Percentiles rank a stretch among this genome's conserved stretches.
phyloP scores from a whole-genome alignment of 345 rosid genomes.

The Sonneratia caseolaris region DNA sequence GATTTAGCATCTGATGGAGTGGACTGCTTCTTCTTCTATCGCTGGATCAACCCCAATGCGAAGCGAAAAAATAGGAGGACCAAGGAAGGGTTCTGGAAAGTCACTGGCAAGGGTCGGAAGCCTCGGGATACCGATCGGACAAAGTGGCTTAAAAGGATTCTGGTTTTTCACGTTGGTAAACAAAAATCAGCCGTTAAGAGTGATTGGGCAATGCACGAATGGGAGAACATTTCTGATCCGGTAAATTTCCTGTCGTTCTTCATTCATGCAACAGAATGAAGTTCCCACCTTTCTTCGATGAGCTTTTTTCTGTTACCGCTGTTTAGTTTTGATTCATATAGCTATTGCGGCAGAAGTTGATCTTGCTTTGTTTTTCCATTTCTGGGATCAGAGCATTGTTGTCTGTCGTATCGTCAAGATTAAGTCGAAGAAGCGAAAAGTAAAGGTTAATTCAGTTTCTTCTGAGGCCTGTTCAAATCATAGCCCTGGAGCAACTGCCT shows the following conservation, averaged over 20 bases:
- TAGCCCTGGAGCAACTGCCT: not conserved
- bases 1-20: not conserved
- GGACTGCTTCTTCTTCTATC: slow-evolving; percentile 1
- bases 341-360: not conserved
- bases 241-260: not conserved
- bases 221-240: not conserved
- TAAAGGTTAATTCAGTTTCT: not conserved
- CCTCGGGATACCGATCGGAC: not conserved
- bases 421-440: not conserved
- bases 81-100: not conserved
- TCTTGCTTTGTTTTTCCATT: not conserved
- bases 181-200: not conserved
- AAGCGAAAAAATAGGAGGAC: not conserved
- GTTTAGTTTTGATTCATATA: not conserved
- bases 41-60: not conserved
- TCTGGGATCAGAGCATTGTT: not conserved
- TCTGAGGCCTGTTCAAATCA: not conserved
- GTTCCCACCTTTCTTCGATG: too few species aligned
- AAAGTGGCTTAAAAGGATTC: not conserved
- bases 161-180: not conserved
- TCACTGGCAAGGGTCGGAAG: not conserved
- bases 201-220: not conserved
- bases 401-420: not conserved
- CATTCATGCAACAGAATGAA: not conserved
- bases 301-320: not conserved